Evolutionary conservation across 2,329 filamentous ascomycete species (phyloP), one percentile per base, ranked within the genome.

Genomic region (Calonectria hongkongensis): DNA sequence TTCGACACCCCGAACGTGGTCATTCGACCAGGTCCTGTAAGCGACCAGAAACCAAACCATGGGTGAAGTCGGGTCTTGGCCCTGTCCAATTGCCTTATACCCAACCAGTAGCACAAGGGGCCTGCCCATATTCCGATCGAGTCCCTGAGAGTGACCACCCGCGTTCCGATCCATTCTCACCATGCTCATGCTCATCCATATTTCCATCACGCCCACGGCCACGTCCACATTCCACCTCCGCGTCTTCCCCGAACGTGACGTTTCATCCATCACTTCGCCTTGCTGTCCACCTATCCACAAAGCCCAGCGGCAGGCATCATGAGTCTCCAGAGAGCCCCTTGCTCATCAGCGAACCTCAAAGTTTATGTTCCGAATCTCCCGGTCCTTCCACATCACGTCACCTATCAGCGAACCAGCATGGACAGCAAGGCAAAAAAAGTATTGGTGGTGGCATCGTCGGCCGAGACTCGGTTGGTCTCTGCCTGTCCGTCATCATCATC

Each of bases 381-480:
- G 48, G 43, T 39, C 58, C 64, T 56, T 60, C 65, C 47, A 16
- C 41, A 51, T 63, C 43, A 70, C 47, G 36, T 51, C 54, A 63
- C 66, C 66, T 66, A 41, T 58, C n/a, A 58, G 47, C 47, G 45
- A 74, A 48, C 67, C 45, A 73, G 54, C 76, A 58, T 58, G 54
- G 74, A 77, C 68, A 66, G 62, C 51, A 69, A 47, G 64, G 67
- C 66, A 50, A 54, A 63, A 73, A 54, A 58, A 68, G 54, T 36
- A 48, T 64, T 75, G 69, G 73, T 78, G 76, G 72, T 79, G 77
- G 77, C 72, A 67, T 78, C 73, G 67, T 76, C 72, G 68, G 77
- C 71, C 72, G 74, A 30, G 78, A 79, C 78, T 76, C 77, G 73
- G 62, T 41, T 79, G 78, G 78, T 74, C 78, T 76, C 50, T 66